These are phyloP conservation scores for Monilinia aucupariae DNA, from an alignment of 2,329 filamentous ascomycete species.

Conservation along the genomic window DNA sequence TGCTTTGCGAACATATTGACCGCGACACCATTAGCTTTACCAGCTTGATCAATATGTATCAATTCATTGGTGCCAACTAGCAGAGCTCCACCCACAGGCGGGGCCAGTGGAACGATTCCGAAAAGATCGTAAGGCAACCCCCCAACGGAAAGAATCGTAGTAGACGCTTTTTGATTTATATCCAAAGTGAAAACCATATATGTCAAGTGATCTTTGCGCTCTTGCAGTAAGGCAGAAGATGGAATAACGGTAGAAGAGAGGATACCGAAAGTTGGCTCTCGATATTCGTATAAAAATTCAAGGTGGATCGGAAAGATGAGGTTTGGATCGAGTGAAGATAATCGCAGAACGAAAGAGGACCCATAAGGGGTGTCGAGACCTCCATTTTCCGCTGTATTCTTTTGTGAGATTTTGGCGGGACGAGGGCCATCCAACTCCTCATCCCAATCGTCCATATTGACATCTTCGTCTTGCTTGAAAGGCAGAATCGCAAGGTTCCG, in stretches of 20 bases:
- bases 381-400: constrained; percentile 28
- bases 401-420: constrained; percentile 40
- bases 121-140: constrained; percentile 84
- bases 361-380: constrained; percentile 64
- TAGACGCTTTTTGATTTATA: constrained; percentile 86
- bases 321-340: constrained; percentile 81
- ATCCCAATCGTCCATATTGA: constrained; percentile 89
- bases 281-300: constrained; percentile 91
- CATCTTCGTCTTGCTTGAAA: constrained; percentile 84
- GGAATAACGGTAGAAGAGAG: constrained; percentile 70
- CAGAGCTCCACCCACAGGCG: constrained; percentile 82
- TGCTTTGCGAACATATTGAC: constrained; percentile 87
- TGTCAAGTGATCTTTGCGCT: constrained; percentile 76
- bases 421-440: constrained; percentile 69
- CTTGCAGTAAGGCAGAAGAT: constrained; percentile 66
- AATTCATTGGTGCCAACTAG: constrained; percentile 85
- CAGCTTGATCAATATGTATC: constrained; percentile 92
- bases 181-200: constrained; percentile 97
- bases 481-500: constrained; percentile 89
- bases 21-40: constrained; percentile 85
- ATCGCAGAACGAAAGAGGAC: constrained; percentile 85
- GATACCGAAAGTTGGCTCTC: constrained; percentile 95
- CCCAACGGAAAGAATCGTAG: constrained; percentile 80
- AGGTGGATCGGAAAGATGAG: constrained; percentile 87
- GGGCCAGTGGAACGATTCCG: constrained; percentile 73